Evolutionary conservation across 2,329 filamentous ascomycete species (phyloP).

Genomic region (Fusarium setosum): DNA sequence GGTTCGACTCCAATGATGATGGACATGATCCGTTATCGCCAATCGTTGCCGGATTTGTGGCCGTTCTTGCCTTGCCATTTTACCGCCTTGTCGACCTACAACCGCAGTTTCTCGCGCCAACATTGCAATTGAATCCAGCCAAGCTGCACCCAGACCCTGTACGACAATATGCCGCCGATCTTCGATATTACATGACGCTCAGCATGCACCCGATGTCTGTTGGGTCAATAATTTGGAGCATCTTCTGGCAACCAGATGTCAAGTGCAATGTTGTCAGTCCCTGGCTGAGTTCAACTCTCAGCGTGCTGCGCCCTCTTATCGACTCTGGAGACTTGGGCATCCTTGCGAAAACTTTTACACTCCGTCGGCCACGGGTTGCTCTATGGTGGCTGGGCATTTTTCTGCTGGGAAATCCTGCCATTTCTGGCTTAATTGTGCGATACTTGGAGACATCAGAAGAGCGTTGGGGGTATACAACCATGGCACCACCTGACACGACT

Average conservation of each 20-base stretch:
- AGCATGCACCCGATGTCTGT: constrained; percentile 23
- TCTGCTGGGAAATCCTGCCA: constrained; percentile 9
- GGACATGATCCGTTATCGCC: neutral
- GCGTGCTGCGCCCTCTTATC: constrained; percentile 15
- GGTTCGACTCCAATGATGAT: neutral
- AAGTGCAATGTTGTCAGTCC: constrained; percentile 38
- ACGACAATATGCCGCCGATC: constrained; percentile 13
- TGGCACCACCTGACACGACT: constrained; percentile 14
- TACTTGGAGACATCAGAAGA: constrained; percentile 26
- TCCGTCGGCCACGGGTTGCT: constrained; percentile 27
- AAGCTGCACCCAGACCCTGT: neutral
- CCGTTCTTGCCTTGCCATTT: constrained; percentile 1
- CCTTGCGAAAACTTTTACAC: constrained; percentile 23
- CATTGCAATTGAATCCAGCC: neutral
- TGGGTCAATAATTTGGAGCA: constrained; percentile 34
- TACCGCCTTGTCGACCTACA: neutral
- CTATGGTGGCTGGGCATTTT: constrained; percentile 36
- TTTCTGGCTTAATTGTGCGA: constrained; percentile 12
- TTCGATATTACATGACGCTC: constrained; percentile 39
- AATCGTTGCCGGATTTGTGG: constrained; percentile 1
- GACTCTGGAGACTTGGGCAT: constrained; percentile 11
- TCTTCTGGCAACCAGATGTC: constrained; percentile 41
- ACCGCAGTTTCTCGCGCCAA: neutral
- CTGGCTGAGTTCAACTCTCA: constrained; percentile 29
- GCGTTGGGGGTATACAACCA: constrained; percentile 16